These are phyloP conservation scores for Stentor coeruleus DNA, from an alignment of 73 alveolate species.

Conservation along the genomic window DNA sequence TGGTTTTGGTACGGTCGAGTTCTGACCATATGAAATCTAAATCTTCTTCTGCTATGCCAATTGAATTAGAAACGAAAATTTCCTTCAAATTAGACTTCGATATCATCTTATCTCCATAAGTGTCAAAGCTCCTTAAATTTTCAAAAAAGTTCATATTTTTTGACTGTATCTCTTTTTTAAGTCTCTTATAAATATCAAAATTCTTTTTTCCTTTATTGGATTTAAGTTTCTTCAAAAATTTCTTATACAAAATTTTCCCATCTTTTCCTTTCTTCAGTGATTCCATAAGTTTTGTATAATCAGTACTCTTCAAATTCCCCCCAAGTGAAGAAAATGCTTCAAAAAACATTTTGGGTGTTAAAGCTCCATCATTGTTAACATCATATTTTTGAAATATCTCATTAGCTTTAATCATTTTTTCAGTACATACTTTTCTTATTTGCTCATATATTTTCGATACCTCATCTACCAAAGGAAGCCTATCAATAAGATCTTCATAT, in stretches of 20 bases:
- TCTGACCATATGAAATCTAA: not conserved
- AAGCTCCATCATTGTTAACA: not conserved
- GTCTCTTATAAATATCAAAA: not conserved
- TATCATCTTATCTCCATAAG: slow-evolving; percentile 19
- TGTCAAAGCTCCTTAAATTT: not conserved
- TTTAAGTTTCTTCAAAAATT: not conserved
- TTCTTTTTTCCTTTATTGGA: not conserved
- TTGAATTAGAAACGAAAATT: not conserved
- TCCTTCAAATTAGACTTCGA: not conserved
- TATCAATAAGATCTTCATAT: not conserved
- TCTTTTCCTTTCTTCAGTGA: not conserved
- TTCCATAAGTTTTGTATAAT: not conserved
- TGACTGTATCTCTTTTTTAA: not conserved
- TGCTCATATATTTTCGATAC: not conserved
- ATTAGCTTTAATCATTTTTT: not conserved
- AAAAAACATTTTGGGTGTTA: not conserved
- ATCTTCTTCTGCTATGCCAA: not conserved
- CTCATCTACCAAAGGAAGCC: not conserved
- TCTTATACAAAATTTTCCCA: not conserved
- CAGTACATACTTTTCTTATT: not conserved
- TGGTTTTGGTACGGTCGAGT: slow-evolving; percentile 13
- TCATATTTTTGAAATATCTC: not conserved
- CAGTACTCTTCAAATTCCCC: not conserved
- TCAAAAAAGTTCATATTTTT: not conserved
- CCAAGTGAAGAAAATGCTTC: not conserved